Percentiles rank a stretch among this genome's conserved stretches.
Conservation (phyloP, 352 stramenopile genomes). For the Plasmopara viticola region DNA sequence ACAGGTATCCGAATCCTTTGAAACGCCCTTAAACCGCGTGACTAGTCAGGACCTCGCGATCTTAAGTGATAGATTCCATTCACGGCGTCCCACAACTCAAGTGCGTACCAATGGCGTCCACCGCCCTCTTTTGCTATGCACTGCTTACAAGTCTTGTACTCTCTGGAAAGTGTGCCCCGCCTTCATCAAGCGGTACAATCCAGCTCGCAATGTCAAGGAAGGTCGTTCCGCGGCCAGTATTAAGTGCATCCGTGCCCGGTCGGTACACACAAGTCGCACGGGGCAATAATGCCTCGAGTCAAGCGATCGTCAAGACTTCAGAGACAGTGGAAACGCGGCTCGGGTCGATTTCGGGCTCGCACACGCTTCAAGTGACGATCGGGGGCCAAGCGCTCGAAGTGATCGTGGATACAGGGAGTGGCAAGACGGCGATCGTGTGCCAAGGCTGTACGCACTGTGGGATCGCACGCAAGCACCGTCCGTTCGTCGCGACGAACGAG, state of each 20-base stretch:
- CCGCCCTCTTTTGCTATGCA: background rate
- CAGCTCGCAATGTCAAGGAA: background rate
- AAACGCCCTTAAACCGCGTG: background rate
- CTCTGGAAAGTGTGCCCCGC: background rate
- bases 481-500: constrained; percentile 46
- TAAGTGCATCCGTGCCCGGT: background rate
- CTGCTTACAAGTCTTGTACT: background rate
- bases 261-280: background rate
- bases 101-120: background rate
- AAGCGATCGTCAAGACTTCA: background rate
- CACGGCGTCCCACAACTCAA: background rate
- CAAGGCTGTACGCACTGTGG: constrained; percentile 86
- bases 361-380: constrained; percentile 65
- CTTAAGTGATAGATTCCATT: background rate
- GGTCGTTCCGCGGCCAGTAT: background rate
- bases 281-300: background rate
- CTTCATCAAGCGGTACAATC: background rate
- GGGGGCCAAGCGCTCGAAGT: constrained; percentile 68
- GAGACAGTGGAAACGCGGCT: constrained; percentile 24
- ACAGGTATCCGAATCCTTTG: no score
- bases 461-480: constrained; percentile 70
- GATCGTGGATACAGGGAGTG: constrained; percentile 95
- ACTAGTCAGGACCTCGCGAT: background rate
- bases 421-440: constrained; percentile 95
- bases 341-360: constrained; percentile 46